phyloP scores from a whole-genome alignment of 345 rosid species.

The Diplotaxis tenuifolia region DNA sequence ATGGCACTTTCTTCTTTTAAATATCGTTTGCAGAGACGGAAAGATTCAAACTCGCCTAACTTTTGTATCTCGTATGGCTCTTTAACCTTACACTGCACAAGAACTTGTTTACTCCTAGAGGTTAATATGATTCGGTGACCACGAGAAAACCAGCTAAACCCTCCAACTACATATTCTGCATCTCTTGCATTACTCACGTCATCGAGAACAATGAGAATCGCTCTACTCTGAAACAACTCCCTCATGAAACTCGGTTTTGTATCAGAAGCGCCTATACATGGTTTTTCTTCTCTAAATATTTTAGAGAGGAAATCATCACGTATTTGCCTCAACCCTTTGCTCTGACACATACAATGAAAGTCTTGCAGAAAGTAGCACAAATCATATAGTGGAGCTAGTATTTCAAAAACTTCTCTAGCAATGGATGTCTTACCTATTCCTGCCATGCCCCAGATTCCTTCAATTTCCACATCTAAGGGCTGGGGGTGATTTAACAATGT shows the following conservation, averaged over 20 bases:
- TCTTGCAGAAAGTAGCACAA: slow-evolving; percentile 19
- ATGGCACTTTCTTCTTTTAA: not conserved
- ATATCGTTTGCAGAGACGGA: slow-evolving; percentile 22
- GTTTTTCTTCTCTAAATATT: slow-evolving; percentile 25
- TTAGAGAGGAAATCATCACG: slow-evolving; percentile 28
- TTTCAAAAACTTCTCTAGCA: slow-evolving; percentile 14
- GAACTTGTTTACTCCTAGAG: slow-evolving; percentile 27
- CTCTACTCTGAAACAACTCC: not conserved
- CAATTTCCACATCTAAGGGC: not conserved
- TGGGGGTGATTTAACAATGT: not conserved
- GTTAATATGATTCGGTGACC: slow-evolving; percentile 27
- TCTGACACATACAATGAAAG: slow-evolving; percentile 3
- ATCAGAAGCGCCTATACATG: slow-evolving; percentile 1
- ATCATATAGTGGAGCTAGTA: slow-evolving; percentile 8
- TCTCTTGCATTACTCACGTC: slow-evolving; percentile 22
- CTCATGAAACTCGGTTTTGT: slow-evolving; percentile 15
- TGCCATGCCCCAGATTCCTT: slow-evolving; percentile 25
- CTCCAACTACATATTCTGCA: slow-evolving; percentile 25
- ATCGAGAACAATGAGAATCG: slow-evolving; percentile 24
- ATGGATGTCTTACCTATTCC: slow-evolving; percentile 35
- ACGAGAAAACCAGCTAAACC: slow-evolving; percentile 37
- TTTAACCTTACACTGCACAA: slow-evolving; percentile 21
- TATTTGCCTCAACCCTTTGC: slow-evolving; percentile 1
- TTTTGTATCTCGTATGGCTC: not conserved
- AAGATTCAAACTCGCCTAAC: not conserved